These are phyloP conservation scores for Viola pubescens DNA, from an alignment of 441 rosid species.

Conservation along the genomic window DNA sequence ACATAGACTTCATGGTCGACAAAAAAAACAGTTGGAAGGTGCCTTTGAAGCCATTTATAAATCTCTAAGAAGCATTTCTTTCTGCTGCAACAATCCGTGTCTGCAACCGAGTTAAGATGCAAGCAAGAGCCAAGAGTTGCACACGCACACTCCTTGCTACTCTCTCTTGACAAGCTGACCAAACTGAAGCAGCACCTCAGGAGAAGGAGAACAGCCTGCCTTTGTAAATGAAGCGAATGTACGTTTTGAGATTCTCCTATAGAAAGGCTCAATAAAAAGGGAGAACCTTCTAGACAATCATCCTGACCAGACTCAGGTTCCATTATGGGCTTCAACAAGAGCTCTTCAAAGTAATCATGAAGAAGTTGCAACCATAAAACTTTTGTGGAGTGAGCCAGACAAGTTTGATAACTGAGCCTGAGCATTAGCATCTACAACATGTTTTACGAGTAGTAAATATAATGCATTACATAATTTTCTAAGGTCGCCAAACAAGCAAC, in stretches of 20 bases:
- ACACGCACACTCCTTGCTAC: conserved; percentile 28
- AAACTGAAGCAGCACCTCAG: conserved; percentile 59
- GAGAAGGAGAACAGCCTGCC: conserved; percentile 61
- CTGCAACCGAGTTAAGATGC: conserved; percentile 17
- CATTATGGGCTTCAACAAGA: conserved; percentile 35
- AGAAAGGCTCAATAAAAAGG: conserved; percentile 42
- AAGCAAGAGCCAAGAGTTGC: conserved; percentile 22
- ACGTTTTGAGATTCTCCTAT: conserved; percentile 26
- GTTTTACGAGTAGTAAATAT: not conserved
- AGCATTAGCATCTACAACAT: conserved; percentile 68
- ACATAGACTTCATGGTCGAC: conserved; percentile 27
- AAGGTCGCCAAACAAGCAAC: conserved; percentile 1
- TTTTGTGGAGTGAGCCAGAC: conserved; percentile 29
- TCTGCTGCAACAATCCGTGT: conserved; percentile 25
- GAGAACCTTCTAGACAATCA: conserved; percentile 66
- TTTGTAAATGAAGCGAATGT: conserved; percentile 45
- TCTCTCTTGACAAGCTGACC: conserved; percentile 35
- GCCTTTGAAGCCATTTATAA: conserved; percentile 52
- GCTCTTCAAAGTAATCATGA: conserved; percentile 47
- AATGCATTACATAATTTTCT: too few species aligned
- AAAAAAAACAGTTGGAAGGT: conserved; percentile 27
- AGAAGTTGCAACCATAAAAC: conserved; percentile 71
- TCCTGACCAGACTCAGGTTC: conserved; percentile 22
- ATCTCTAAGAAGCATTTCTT: conserved; percentile 49
- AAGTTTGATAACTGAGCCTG: conserved; percentile 53